Evolutionary conservation across 2,329 filamentous ascomycete species (phyloP).

Genomic region (Mycosphaerella arachidis): DNA sequence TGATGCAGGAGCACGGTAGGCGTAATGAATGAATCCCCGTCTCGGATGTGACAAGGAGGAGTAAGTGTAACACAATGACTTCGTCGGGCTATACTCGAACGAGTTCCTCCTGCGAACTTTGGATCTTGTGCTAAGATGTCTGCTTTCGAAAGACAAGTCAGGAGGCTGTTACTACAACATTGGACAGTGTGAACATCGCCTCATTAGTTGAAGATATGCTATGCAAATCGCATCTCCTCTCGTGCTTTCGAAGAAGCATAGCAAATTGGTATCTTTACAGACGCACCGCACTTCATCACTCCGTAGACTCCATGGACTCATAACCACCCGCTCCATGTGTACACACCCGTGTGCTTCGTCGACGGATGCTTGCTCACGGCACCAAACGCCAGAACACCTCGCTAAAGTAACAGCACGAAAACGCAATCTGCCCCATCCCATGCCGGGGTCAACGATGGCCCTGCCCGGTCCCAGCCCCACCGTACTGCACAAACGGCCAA

Average conservation of each 20-base stretch:
- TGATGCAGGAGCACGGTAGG: too few species aligned
- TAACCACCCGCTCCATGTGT: background rate
- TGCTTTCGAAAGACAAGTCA: too few species aligned
- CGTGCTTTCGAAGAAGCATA: background rate
- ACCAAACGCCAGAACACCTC: background rate
- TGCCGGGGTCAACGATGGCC: background rate
- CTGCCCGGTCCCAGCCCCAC: background rate
- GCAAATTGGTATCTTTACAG: slow-evolving; percentile 5
- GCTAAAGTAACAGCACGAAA: slow-evolving; percentile 1
- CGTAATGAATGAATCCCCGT: too few species aligned
- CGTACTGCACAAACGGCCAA: slow-evolving; percentile 27
- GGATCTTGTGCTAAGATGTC: too few species aligned
- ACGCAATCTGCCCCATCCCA: background rate
- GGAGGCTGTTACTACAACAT: too few species aligned
- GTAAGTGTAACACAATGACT: too few species aligned
- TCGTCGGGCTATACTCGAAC: too few species aligned
- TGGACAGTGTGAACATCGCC: background rate
- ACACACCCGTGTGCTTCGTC: background rate
- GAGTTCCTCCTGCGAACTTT: too few species aligned
- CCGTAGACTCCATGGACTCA: background rate
- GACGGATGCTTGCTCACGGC: background rate
- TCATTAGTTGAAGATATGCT: background rate
- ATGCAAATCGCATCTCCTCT: background rate
- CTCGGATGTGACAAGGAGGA: too few species aligned
- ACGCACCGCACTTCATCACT: background rate